These are phyloP conservation scores for Globisporangium cederbergense DNA, from an alignment of 352 stramenopile genomes.

Conservation along the genomic window DNA sequence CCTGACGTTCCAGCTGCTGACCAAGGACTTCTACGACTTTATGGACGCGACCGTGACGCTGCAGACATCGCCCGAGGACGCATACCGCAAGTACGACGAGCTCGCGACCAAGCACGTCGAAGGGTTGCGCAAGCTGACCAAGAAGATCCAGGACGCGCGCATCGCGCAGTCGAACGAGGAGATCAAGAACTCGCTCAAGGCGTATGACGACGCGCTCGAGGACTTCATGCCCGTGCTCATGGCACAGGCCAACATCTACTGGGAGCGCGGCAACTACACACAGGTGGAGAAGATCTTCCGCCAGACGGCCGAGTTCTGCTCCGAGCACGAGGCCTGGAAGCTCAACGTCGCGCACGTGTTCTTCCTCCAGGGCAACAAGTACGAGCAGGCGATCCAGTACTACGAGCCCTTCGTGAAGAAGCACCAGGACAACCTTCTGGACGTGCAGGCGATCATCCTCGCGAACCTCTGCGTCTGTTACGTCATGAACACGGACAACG, in stretches of 20 bases:
- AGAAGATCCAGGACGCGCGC: slow-evolving; percentile 92
- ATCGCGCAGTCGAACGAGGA: slow-evolving; percentile 90
- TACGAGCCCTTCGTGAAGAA: slow-evolving; percentile 96
- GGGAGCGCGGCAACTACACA: slow-evolving; percentile 95
- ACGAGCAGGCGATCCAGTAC: slow-evolving; percentile 89
- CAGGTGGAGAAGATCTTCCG: slow-evolving; percentile 96
- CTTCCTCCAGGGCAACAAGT: slow-evolving; percentile 92
- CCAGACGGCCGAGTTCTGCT: slow-evolving; percentile 94
- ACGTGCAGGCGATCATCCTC: slow-evolving; percentile 95
- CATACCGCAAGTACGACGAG: slow-evolving; percentile 92
- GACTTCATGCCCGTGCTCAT: slow-evolving; percentile 96
- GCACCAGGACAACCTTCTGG: slow-evolving; percentile 87
- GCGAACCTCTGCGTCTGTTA: slow-evolving; percentile 97
- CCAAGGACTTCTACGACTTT: slow-evolving; percentile 94
- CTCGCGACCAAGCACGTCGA: slow-evolving; percentile 93
- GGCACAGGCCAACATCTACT: slow-evolving; percentile 95
- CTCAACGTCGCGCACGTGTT: slow-evolving; percentile 96
- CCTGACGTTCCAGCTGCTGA: slow-evolving; percentile 92
- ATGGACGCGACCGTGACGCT: slow-evolving; percentile 94
- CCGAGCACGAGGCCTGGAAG: slow-evolving; percentile 94
- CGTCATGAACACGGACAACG: slow-evolving; percentile 97
- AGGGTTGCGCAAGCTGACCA: slow-evolving; percentile 91
- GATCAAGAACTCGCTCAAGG: slow-evolving; percentile 90
- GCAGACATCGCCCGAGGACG: slow-evolving; percentile 93
- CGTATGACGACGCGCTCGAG: slow-evolving; percentile 94